A percentile compares a stretch with the other conserved stretches of the same genome.
These are phyloP conservation scores for Crithidia expoeki DNA, from an alignment of 208 protist genomes.

Conservation along the genomic window DNA sequence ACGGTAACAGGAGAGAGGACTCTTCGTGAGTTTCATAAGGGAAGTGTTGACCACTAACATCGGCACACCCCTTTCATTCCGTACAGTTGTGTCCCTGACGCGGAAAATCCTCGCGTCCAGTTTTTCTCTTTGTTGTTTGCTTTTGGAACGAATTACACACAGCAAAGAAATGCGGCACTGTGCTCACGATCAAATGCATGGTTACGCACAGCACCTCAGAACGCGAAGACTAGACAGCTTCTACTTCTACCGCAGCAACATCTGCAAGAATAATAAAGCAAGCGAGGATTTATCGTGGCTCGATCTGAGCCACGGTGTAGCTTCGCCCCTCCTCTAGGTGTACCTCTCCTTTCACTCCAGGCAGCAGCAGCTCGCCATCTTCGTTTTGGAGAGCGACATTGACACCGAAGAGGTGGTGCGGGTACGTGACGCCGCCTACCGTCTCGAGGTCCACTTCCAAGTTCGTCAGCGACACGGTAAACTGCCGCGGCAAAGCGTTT, in stretches of 20 bases:
- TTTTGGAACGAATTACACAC: too few relatives aligned
- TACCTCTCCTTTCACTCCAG: conserved; percentile 59
- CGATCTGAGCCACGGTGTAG: conserved; percentile 42
- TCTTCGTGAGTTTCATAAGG: too few relatives aligned
- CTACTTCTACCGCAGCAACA: not conserved
- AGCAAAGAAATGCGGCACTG: too few relatives aligned
- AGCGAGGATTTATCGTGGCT: not conserved
- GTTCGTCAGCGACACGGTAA: conserved; percentile 30
- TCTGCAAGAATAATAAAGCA: not conserved
- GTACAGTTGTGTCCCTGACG: too few relatives aligned
- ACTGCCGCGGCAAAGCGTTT: not conserved
- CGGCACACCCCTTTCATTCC: too few relatives aligned
- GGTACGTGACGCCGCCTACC: conserved; percentile 57
- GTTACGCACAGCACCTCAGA: conserved; percentile 1
- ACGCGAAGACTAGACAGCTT: not conserved
- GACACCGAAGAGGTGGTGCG: conserved; percentile 67
- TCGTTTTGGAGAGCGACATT: conserved; percentile 42
- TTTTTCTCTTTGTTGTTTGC: too few relatives aligned
- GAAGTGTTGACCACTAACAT: too few relatives aligned
- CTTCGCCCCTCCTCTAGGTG: conserved; percentile 25
- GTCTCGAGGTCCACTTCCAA: conserved; percentile 52
- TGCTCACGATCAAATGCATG: too few relatives aligned
- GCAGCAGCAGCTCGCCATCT: conserved; percentile 41
- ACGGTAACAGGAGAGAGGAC: too few relatives aligned
- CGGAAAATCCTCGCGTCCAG: too few relatives aligned